Evolutionary conservation across 2,329 filamentous ascomycete species (phyloP).

Genomic region (Aureobasidium musti): DNA sequence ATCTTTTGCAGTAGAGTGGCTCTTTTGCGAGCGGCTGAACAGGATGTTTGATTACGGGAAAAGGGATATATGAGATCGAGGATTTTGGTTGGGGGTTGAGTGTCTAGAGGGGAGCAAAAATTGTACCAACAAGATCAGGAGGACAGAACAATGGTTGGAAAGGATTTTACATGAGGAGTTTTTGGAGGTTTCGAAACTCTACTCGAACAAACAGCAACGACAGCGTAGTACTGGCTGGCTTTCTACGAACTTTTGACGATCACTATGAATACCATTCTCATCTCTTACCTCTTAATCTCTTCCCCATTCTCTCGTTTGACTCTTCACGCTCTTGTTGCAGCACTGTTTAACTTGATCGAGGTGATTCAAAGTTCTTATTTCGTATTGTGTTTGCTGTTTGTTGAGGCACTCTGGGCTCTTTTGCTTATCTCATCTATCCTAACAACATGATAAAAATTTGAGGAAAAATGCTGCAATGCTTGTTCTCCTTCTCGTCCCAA

Average conservation of each 20-base stretch:
- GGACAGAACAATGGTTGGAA: neutral
- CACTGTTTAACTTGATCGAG: no score
- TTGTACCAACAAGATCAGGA: neutral
- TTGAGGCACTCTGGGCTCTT: neutral
- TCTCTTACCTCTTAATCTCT: neutral
- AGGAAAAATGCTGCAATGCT: no score
- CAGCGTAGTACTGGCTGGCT: neutral
- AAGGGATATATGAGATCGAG: no score
- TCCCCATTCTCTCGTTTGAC: neutral
- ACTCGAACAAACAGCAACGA: no score
- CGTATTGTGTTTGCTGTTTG: neutral
- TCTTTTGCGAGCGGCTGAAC: no score
- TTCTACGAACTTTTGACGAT: conserved; percentile 3
- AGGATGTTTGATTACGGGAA: no score
- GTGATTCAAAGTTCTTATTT: neutral
- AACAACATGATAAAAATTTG: neutral
- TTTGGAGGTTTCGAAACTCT: neutral
- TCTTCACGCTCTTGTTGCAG: no score
- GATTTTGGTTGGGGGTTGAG: no score
- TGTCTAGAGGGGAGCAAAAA: neutral
- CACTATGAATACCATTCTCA: conserved; percentile 9
- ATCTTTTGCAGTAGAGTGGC: conserved; percentile 2
- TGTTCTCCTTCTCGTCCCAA: neutral
- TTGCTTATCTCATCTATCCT: neutral
- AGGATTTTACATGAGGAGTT: neutral